phyloP scores from a whole-genome alignment of 495 filamentous ascomycete genomes.

The Aspergillus nanangensis region DNA sequence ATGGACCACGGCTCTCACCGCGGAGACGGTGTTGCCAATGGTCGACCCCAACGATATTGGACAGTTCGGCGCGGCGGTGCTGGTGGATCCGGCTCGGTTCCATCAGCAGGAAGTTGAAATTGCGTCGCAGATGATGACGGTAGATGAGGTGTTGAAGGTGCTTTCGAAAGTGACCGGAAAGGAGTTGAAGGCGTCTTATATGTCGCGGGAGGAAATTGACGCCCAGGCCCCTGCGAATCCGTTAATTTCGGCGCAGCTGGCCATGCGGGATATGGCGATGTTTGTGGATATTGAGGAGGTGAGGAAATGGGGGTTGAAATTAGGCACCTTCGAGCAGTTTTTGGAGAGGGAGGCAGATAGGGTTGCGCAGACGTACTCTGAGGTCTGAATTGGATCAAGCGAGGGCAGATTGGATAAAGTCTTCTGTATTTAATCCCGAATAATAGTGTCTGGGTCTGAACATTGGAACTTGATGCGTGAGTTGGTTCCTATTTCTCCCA shows the following conservation, averaged over 20 bases:
- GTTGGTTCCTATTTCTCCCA: no score
- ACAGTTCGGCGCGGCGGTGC: slow-evolving; percentile 37
- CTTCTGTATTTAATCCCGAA: no score
- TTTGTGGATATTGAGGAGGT: slow-evolving; percentile 33
- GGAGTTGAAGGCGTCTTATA: slow-evolving; percentile 25
- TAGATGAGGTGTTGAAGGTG: slow-evolving; percentile 24
- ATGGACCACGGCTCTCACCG: slow-evolving; percentile 26
- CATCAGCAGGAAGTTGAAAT: slow-evolving; percentile 32
- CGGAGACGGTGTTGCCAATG: slow-evolving; percentile 29
- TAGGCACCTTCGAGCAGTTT: slow-evolving; percentile 33
- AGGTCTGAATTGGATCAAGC: no score
- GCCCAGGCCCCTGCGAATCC: slow-evolving; percentile 21
- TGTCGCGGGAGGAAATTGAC: slow-evolving; percentile 35
- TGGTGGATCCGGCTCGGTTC: slow-evolving; percentile 35
- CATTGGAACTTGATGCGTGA: no score
- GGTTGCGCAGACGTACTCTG: slow-evolving; percentile 19
- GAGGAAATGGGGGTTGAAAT: slow-evolving; percentile 23
- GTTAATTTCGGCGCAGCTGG: slow-evolving; percentile 23
- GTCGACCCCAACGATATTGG: slow-evolving; percentile 47
- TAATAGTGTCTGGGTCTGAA: no score
- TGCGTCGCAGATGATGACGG: slow-evolving; percentile 28
- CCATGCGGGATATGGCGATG: slow-evolving; percentile 22
- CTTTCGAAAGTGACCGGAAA: slow-evolving; percentile 28
- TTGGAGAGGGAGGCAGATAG: slow-evolving; percentile 30
- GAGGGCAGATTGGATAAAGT: no score